Base-by-base conservation (phyloP, 305 asterid species). In the Rubia balearica region DNA sequence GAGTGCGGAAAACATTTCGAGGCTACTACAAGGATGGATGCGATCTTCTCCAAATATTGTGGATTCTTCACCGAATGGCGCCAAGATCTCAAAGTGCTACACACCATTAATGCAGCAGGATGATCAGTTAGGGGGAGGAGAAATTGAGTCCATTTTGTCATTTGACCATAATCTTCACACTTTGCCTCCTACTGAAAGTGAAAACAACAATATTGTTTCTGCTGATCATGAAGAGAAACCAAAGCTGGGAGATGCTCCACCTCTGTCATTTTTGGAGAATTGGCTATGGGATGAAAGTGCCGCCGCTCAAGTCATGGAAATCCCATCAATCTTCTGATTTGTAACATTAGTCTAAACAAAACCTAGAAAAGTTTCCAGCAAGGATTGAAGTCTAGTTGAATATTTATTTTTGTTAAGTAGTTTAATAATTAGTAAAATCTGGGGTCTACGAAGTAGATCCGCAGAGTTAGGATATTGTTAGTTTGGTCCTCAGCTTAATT, bases 21-120 rank as follows among this genome's bases (percentile, higher is more conserved):
- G 95, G 74, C 95, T 92, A 36, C 76, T 92, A 16, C 87, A 92
- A 79, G 97, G 98, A 10, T 92, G 98, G 98, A 92, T 87, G 98
- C 85, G 89, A 75, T 81, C 96, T 41, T 82, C 98, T 14, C 85
- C 92, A 49, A 75, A 30, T 40, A 59, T 17, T 61, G 70, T 27
- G 24, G 69, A 30, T 8, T 7, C 46, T 40, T 11, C 63, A 2
- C 56, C 45, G 8, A 11, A 4, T 36, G 70, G 27, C 14, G 61
- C 8, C 6, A 60, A 24, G 10, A 60, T 51, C 63, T 65, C 85
- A 33, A 84, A 83, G 62, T 80, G 75, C 68, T 85, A 79, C 69
- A 67, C 77, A 78, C 81, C 86, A 51, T 48, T 36, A 41, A n/a
- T 33, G 60, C 63, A 68, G 33, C 19, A 68, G 19, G 63, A 30